Evolutionary conservation across 2,329 filamentous ascomycete genomes (phyloP).

Genomic region (Phyllosticta citrichinensis): DNA sequence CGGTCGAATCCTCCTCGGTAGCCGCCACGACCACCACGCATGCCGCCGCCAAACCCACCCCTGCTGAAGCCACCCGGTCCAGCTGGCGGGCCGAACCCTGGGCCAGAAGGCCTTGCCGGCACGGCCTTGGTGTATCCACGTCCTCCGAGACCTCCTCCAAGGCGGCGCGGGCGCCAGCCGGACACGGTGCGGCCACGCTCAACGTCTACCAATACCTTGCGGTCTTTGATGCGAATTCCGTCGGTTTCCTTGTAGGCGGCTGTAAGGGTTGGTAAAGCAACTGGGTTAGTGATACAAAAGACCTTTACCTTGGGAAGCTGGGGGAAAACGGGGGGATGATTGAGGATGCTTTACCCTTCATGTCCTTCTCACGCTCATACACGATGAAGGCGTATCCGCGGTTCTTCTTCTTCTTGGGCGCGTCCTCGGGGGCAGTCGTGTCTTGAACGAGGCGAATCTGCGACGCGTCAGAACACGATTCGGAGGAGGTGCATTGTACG

Average conservation of each 20-base stretch:
- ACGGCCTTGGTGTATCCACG: slow-evolving; percentile 82
- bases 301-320: slow-evolving; percentile 9
- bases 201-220: slow-evolving; percentile 87
- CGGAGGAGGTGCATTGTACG: slow-evolving; percentile 19
- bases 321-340: slow-evolving; percentile 26
- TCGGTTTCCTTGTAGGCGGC: slow-evolving; percentile 85
- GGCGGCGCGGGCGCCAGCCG: slow-evolving; percentile 83
- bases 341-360: slow-evolving; percentile 76
- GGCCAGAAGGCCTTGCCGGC: slow-evolving; percentile 59
- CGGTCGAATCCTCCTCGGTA: slow-evolving; percentile 40
- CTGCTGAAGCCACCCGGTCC: slow-evolving; percentile 42
- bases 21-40: slow-evolving; percentile 44
- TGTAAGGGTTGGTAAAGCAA: slow-evolving; percentile 50
- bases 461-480: slow-evolving; percentile 4
- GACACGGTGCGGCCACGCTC: slow-evolving; percentile 91
- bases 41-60: slow-evolving; percentile 41
- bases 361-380: slow-evolving; percentile 93
- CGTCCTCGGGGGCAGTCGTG: slow-evolving; percentile 57
- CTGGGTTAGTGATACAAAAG: slow-evolving; percentile 49
- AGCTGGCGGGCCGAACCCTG: slow-evolving; percentile 46
- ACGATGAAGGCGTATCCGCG: slow-evolving; percentile 94
- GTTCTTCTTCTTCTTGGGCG: slow-evolving; percentile 53
- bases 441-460: slow-evolving; percentile 84
- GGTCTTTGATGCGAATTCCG: slow-evolving; percentile 85
- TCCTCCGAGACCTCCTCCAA: slow-evolving; percentile 85